A percentile compares a stretch with the other conserved stretches of the same genome.
Conservation (phyloP, 2,329 filamentous ascomycete genomes). For the Colletotrichum karsti region DNA sequence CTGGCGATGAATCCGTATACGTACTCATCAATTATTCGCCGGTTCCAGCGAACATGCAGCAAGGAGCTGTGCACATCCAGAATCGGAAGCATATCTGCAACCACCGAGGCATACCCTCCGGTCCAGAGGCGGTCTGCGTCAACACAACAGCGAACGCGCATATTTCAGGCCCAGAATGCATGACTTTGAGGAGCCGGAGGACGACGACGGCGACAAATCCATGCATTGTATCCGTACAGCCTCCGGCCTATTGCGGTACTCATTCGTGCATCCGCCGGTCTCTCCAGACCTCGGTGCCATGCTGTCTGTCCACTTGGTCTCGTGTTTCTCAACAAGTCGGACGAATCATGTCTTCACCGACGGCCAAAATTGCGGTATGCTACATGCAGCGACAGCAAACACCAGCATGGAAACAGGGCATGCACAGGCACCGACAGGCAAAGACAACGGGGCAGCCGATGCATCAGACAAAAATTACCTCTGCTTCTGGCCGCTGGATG, state of each 20-base stretch:
- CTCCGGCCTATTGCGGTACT: background rate
- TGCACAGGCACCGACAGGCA: background rate
- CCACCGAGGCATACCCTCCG: background rate
- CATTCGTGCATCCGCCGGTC: background rate
- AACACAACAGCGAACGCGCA: background rate
- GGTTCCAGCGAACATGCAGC: background rate
- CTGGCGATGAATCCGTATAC: conserved; percentile 6
- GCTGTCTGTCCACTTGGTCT: background rate
- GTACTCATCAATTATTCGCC: conserved; percentile 6
- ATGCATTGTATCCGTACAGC: background rate
- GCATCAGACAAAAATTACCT: conserved; percentile 1
- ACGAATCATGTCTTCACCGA: conserved; percentile 21
- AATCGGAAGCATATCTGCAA: background rate
- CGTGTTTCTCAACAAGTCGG: conserved; percentile 19
- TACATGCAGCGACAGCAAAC: conserved; percentile 12
- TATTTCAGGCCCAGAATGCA: background rate
- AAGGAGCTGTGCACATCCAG: background rate
- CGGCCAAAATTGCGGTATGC: background rate
- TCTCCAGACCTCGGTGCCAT: background rate
- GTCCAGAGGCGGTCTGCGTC: conserved; percentile 8
- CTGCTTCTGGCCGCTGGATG: conserved; percentile 24
- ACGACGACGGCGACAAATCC: too few relatives aligned
- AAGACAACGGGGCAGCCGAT: background rate
- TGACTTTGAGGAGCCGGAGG: background rate
- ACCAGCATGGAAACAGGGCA: too few relatives aligned